Base-by-base conservation (phyloP, 2,329 filamentous ascomycete species). In the Orbilia javanica region DNA sequence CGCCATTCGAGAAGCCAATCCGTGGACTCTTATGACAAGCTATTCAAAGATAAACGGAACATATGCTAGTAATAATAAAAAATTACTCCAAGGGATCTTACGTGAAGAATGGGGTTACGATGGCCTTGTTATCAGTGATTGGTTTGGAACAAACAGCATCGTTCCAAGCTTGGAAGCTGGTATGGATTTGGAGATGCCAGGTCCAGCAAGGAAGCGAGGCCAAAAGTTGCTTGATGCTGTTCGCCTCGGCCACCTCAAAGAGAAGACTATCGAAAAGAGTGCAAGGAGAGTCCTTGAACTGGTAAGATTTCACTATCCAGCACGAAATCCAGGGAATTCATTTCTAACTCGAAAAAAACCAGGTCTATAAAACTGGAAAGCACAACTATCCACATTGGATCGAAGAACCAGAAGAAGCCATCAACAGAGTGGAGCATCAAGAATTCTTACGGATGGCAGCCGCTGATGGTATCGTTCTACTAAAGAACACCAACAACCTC, bases 391-490 rank as follows among this genome's bases (percentile, higher is more conserved):
- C 80, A 11, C 42, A 80, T 52, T 80, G 79, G 79, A 72, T 78
- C 8, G 81, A 82, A 73, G 81, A 79, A 39, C 67, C 74, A 20
- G 81, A 81, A 72, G 79, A 81, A 53, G 81, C 81, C 25, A 79
- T 80, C 65, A 80, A 82, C 46, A 74, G 81, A 42, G 83, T 83
- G 1, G 83, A 84, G 50, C 83, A 83, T 53, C 83, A 82, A 8
- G 81, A 82, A 11, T 81, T 93, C 53, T 87, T 93, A 22, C 87
- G 92, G 18, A 86, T 87, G 67, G 86, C 92, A 25, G 91, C 90
- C 18, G 88, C 89, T 3, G 90, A 93, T 82, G 89, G 89, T 2
- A 89, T 93, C 7, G 91, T 93, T 0, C 86, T 94, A 11, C 85
- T 94, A 60, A 93, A 93, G 84, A 94, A 94, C 80, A 87, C 92